Evolutionary conservation across 2,329 filamentous ascomycete genomes (phyloP).

Genomic region (Celoporthe dispersa): DNA sequence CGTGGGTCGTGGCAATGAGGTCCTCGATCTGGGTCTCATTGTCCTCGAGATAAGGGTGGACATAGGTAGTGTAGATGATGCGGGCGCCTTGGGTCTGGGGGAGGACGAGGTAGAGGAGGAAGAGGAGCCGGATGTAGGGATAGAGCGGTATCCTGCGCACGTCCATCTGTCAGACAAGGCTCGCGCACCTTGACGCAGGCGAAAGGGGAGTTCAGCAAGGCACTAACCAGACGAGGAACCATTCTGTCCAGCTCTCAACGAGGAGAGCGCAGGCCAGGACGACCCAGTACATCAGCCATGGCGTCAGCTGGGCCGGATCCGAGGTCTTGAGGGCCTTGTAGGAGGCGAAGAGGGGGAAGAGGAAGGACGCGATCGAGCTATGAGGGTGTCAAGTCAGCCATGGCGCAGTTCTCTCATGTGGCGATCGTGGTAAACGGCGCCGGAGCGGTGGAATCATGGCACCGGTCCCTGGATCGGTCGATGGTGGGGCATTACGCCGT

Average conservation of each 20-base stretch:
- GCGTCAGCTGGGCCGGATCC: conserved; percentile 85
- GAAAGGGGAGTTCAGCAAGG: neutral
- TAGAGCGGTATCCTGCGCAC: conserved; percentile 81
- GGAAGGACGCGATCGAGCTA: conserved; percentile 84
- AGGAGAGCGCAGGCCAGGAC: conserved; percentile 82
- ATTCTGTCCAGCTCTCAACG: conserved; percentile 85
- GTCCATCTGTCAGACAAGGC: neutral
- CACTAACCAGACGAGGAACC: conserved; percentile 78
- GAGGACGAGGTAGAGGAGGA: conserved; percentile 94
- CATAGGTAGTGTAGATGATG: conserved; percentile 79
- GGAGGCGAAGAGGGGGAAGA: conserved; percentile 94
- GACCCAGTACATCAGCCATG: conserved; percentile 99
- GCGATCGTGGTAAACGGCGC: conserved; percentile 14
- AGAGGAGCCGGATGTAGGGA: conserved; percentile 82
- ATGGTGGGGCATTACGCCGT: conserved; percentile 28
- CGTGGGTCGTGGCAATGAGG: conserved; percentile 82
- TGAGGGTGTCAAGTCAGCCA: conserved; percentile 19
- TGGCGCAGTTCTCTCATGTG: conserved; percentile 20
- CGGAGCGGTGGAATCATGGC: conserved; percentile 13
- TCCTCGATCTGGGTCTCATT: conserved; percentile 91
- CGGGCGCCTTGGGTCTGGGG: conserved; percentile 95
- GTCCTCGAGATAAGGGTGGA: conserved; percentile 85
- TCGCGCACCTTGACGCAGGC: neutral
- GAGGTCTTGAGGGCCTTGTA: conserved; percentile 97
- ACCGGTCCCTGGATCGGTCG: conserved; percentile 26